Evolutionary conservation across 1,284 basidiomycete species (phyloP).

Genomic region (Ustilago tritici): DNA sequence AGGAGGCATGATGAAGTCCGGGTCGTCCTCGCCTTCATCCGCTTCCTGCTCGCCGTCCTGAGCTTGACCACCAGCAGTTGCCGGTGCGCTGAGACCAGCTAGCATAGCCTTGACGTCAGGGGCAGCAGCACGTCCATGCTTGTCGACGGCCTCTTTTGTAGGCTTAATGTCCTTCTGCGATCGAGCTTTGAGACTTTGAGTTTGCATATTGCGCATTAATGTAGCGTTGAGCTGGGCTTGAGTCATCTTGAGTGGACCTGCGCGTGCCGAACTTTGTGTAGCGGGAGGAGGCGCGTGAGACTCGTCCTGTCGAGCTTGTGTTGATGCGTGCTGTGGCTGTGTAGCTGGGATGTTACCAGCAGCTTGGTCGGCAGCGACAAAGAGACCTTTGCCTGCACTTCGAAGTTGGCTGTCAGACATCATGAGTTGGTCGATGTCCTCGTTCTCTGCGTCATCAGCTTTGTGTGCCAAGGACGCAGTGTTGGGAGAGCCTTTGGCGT

Average conservation of each 20-base stretch:
- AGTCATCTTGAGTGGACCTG: slow-evolving; percentile 46
- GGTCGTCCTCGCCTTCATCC: slow-evolving; percentile 44
- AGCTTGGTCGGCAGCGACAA: slow-evolving; percentile 42
- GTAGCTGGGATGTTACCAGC: slow-evolving; percentile 37
- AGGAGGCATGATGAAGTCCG: slow-evolving; percentile 39
- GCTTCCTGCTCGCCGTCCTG: slow-evolving; percentile 16
- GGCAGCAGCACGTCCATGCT: slow-evolving; percentile 17
- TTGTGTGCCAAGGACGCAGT: slow-evolving; percentile 7
- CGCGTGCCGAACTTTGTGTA: slow-evolving; percentile 12
- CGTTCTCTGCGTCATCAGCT: slow-evolving; percentile 3
- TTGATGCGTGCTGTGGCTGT: slow-evolving; percentile 18
- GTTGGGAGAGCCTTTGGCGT: slow-evolving; percentile 39
- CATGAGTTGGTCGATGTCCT: slow-evolving; percentile 22
- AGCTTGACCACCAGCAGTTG: slow-evolving; percentile 7
- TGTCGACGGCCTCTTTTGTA: slow-evolving; percentile 12
- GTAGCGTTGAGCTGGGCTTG: slow-evolving; percentile 58
- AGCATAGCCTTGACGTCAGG: slow-evolving; percentile 45
- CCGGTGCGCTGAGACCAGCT: slow-evolving; percentile 14
- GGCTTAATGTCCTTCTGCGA: slow-evolving; percentile 32
- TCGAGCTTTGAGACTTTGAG: slow-evolving; percentile 46
- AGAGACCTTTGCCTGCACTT: slow-evolving; percentile 49
- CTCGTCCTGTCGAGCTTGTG: slow-evolving; percentile 12
- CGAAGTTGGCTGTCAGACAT: slow-evolving; percentile 50
- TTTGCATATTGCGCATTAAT: slow-evolving; percentile 50
- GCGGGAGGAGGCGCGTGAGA: background rate